Base-by-base conservation (phyloP, 495 filamentous ascomycete species). In the Hypoxylon intermedium region DNA sequence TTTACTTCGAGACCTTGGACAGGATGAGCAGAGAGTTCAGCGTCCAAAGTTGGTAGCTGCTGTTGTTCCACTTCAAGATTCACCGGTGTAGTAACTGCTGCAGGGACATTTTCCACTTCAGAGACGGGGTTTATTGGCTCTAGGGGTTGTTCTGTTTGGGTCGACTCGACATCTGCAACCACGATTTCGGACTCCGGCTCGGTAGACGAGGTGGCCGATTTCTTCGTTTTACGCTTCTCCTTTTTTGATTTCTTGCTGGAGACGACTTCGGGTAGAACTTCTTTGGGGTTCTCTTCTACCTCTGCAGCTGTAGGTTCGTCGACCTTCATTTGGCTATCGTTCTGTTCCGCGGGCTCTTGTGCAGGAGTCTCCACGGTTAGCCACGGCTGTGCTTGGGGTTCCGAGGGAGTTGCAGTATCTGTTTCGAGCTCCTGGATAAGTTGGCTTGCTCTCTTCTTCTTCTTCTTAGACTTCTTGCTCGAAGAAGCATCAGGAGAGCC, bases 201-300 rank as follows among this genome's bases (percentile, higher is more conserved):
- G 20, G 55, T 37, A n/a, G 40, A 16, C 18, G 52, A 37, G 18
- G 57, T 18, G 0, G 59, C 45, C 31, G 42, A 37, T 19, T 56
- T 44, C 42, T 73, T 70, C 24, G 60, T 54, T 56, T 69, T 69
- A 26, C 65, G 67, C 60, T 65, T 71, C 40, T 69, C 69, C 38
- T 73, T 72, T 46, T 73, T 69, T 23, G 63, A 59, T 15, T 72
- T 67, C 47, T 76, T 72, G 28, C 26, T 38, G 13, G 58, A 16
- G 9, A 49, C 12, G 42, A 50, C 50, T 12, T 71, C 46, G n/a
- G 56, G 46, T 15, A 26, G 16, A 16, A 51, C n/a, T 6, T 58
- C 66, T 52, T 46, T 30, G 33, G 18, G 19, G 7, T 13, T 37
- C 11, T 24, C 31, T 31, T 50, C 60, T 6, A 53, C 33, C 13